Evolutionary conservation across 306 rosid species (phyloP).

Genomic region (Astragalus glycyphyllos): DNA sequence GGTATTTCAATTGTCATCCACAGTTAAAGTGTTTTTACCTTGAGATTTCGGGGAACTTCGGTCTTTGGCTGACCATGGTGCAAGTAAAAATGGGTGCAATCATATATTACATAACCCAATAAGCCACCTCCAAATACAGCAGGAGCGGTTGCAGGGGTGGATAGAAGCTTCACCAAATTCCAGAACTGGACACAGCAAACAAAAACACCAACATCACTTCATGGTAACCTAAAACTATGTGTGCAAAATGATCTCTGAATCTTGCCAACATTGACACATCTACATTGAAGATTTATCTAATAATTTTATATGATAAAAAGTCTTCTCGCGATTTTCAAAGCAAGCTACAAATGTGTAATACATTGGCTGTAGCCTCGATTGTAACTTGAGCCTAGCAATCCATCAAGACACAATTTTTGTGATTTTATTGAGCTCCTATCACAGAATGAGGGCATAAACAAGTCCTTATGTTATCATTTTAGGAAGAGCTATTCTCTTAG

Average conservation of each 20-base stretch:
- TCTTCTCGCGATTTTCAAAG: conserved; percentile 15
- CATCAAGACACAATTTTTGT: conserved; percentile 13
- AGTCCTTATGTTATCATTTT: conserved; percentile 10
- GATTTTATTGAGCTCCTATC: conserved; percentile 22
- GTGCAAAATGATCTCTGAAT: conserved; percentile 10
- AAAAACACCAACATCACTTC: conserved; percentile 41
- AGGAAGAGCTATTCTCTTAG: neutral
- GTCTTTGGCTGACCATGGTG: conserved; percentile 90
- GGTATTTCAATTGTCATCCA: conserved; percentile 24
- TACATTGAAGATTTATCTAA: conserved; percentile 19
- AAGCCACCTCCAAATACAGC: conserved; percentile 91
- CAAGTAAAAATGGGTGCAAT: conserved; percentile 88
- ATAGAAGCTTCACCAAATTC: conserved; percentile 68
- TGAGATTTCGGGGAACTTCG: conserved; percentile 60
- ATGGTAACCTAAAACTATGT: conserved; percentile 38
- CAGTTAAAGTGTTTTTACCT: conserved; percentile 58
- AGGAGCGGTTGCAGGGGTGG: conserved; percentile 76
- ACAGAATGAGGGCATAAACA: conserved; percentile 16
- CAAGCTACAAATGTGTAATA: conserved; percentile 23
- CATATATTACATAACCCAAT: conserved; percentile 93
- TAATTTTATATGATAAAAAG: conserved; percentile 25
- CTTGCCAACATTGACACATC: conserved; percentile 29
- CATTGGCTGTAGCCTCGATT: conserved; percentile 3
- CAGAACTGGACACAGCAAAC: conserved; percentile 66
- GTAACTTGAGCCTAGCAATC: conserved; percentile 21